Percentiles rank a stretch among this genome's conserved stretches.
These are phyloP conservation scores for Lyophyllum semitale DNA, from an alignment of 768 basidiomycete species.

Conservation along the genomic window DNA sequence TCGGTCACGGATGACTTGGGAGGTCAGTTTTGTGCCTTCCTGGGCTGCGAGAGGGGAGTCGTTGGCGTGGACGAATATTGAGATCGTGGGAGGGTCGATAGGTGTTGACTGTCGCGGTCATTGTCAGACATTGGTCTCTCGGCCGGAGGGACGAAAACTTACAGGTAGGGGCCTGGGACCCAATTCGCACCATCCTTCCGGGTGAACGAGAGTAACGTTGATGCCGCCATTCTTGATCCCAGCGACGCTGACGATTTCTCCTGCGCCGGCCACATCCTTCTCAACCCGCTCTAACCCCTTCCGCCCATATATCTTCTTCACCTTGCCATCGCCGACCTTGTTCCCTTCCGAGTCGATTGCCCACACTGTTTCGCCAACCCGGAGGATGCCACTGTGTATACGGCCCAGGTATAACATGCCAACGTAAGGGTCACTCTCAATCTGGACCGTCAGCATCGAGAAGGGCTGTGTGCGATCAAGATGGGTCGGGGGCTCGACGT, in stretches of 20 bases:
- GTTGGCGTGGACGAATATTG: slow-evolving; percentile 47
- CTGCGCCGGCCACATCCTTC: slow-evolving; percentile 44
- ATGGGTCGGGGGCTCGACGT: slow-evolving; percentile 41
- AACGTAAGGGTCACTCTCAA: slow-evolving; percentile 52
- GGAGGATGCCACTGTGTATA: slow-evolving; percentile 41
- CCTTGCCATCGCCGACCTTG: slow-evolving; percentile 51
- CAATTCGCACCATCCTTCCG: slow-evolving; percentile 44
- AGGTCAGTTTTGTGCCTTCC: slow-evolving; percentile 51
- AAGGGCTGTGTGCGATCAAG: slow-evolving; percentile 41
- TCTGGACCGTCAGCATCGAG: slow-evolving; percentile 53
- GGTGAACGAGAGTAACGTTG: slow-evolving; percentile 44
- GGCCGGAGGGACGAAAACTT: slow-evolving; percentile 7
- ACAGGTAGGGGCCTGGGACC: slow-evolving; percentile 43
- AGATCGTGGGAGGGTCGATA: slow-evolving; percentile 54
- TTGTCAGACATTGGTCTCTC: not conserved
- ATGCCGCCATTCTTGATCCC: slow-evolving; percentile 50
- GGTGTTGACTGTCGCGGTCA: slow-evolving; percentile 36
- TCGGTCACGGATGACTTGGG: slow-evolving; percentile 48
- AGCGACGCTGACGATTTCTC: slow-evolving; percentile 51
- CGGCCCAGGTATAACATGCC: slow-evolving; percentile 51
- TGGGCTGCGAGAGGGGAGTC: slow-evolving; percentile 48
- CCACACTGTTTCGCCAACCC: slow-evolving; percentile 38
- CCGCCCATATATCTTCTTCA: slow-evolving; percentile 44
- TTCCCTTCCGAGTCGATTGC: slow-evolving; percentile 42
- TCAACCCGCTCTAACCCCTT: slow-evolving; percentile 45